A percentile compares a stretch with the other conserved stretches of the same genome.
Conservation (phyloP, 306 rosid genomes). For the Luffa aegyptiaca region DNA sequence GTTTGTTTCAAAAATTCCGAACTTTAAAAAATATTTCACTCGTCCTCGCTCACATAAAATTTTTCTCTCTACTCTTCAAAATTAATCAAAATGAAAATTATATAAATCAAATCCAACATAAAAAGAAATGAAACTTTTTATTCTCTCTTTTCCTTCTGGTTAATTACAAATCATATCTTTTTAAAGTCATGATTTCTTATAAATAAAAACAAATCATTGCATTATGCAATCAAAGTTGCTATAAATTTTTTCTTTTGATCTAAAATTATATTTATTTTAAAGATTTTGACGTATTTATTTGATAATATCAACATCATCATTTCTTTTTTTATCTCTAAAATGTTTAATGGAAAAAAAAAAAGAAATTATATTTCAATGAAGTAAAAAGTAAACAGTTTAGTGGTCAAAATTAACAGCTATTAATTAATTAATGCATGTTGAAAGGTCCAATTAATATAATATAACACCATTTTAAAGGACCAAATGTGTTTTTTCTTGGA, state of each 20-base stretch:
- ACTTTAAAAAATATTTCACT: too few species aligned
- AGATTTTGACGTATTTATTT: background rate
- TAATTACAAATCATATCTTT: background rate
- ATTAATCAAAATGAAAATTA: background rate
- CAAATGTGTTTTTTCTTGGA: background rate
- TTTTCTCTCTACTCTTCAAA: background rate
- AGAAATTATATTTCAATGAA: background rate
- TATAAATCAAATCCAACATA: background rate
- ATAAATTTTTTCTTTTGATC: background rate
- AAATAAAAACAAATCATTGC: background rate
- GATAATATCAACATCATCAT: background rate
- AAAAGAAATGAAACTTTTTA: background rate
- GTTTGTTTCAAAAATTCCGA: too few species aligned
- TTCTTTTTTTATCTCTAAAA: background rate
- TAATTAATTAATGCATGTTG: background rate
- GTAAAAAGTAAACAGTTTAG: background rate
- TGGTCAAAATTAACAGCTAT: background rate
- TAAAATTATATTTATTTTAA: background rate
- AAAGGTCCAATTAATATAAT: background rate
- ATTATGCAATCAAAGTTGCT: background rate
- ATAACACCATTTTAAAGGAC: background rate
- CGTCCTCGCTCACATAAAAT: too few species aligned
- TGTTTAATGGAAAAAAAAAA: background rate
- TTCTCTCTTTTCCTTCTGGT: background rate
- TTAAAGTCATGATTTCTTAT: background rate